A percentile compares a stretch with the other conserved stretches of the same genome.
Conservation (phyloP, 2,329 filamentous ascomycete species). For the Onygena corvina region DNA sequence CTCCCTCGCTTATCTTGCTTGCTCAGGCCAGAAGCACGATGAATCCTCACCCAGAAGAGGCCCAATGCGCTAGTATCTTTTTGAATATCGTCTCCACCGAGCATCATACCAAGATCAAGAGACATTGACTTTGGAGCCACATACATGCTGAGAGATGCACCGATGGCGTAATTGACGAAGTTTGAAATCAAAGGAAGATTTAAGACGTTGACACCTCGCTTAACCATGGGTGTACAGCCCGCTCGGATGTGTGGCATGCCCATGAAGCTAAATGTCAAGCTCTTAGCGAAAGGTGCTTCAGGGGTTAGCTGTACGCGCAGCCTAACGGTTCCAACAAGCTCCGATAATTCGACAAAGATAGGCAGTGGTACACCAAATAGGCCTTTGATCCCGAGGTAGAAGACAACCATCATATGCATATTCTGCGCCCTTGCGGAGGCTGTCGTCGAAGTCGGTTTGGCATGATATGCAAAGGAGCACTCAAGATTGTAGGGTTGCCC, state of each 20-base stretch:
- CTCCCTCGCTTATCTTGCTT: constrained; percentile 81
- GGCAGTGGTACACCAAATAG: constrained; percentile 80
- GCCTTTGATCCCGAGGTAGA: constrained; percentile 82
- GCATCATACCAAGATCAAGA: constrained; percentile 76
- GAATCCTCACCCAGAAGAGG: constrained; percentile 83
- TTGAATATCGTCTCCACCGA: constrained; percentile 81
- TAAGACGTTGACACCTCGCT: constrained; percentile 77
- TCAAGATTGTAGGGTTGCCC: constrained; percentile 91
- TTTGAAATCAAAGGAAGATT: constrained; percentile 89
- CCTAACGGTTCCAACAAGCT: constrained; percentile 78
- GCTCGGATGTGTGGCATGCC: constrained; percentile 81
- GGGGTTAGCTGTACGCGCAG: constrained; percentile 75
- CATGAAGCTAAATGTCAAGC: constrained; percentile 86
- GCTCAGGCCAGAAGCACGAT: constrained; percentile 74
- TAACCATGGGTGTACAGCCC: constrained; percentile 84
- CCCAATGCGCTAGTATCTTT: constrained; percentile 77
- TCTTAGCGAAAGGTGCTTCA: constrained; percentile 84
- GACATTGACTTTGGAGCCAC: constrained; percentile 92
- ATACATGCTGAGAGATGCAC: constrained; percentile 75
- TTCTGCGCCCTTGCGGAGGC: constrained; percentile 76
- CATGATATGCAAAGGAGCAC: constrained; percentile 81
- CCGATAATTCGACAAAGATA: constrained; percentile 79
- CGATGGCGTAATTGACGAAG: constrained; percentile 93
- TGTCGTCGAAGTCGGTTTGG: constrained; percentile 57
- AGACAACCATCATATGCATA: constrained; percentile 94